Base-by-base conservation (phyloP, 1,284 basidiomycete genomes). In the Athelia sp. region DNA sequence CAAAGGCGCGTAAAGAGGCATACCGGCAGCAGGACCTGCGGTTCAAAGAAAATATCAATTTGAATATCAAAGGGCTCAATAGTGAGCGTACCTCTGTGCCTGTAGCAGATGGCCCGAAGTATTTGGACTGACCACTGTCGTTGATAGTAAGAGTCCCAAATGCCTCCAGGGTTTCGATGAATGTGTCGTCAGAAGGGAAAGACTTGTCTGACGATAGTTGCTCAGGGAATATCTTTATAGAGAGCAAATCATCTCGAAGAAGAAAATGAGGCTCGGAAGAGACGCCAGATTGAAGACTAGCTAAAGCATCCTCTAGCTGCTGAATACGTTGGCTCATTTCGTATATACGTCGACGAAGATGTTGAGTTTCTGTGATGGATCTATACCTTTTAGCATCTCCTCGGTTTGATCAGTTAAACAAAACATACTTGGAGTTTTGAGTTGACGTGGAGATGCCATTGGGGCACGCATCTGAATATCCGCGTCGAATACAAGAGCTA, bases 321-420 rank as follows among this genome's bases (percentile, higher is more conserved):
- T 82, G 75, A 56, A 88, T 87, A 36, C 85, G 76, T 55, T 84
- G 78, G 38, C 82, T 81, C 84, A 88, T 87, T 51, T 85, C 81
- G 1, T 73, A 67, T 24, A 88, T 85, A 63, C 84, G 86, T 42
- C 70, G 65, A 58, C 87, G 85, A 2, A 88, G 68, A 54, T 85
- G 78, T 42, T 83, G 78, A 4, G 85, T 87, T 54, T 86, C 82
- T 10, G 84, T 79, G 29, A 87, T 79, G 51, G 85, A 85, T 49
- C 84, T 68, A 50, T 13, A n/a, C 19, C 35, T 74, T 43, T 8
- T 26, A 31, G 46, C 3, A 15, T 43, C 1, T 9, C 36, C 23
- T 23, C 44, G 22, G 44, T 26, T 40, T 45, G 34, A 24, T 23
- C n/a, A 26, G 22, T 14, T 38, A 21, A 43, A 13, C 15, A 24